Conservation (phyloP, 73 alveolate genomes). For the Paraurostyla sp. region DNA sequence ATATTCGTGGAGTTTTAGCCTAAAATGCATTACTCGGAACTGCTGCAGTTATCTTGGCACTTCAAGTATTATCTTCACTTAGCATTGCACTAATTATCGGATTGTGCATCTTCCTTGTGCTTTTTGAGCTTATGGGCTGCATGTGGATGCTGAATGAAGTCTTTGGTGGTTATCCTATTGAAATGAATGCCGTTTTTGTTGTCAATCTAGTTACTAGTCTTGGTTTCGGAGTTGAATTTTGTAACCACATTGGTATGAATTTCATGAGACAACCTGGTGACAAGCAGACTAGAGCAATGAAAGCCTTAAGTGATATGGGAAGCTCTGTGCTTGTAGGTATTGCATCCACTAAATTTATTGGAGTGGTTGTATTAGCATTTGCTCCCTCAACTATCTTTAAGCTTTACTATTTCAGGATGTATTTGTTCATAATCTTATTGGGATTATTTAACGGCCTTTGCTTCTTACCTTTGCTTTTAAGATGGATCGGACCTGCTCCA, state of each 20-base stretch:
- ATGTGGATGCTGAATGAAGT: conserved; percentile 84
- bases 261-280: conserved; percentile 86
- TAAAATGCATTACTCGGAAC: conserved; percentile 88
- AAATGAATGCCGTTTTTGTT: conserved; percentile 96
- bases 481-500: conserved; percentile 75
- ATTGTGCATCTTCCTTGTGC: conserved; percentile 83
- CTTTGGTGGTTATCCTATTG: conserved; percentile 87
- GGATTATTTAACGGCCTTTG: conserved; percentile 93
- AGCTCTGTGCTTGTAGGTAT: conserved; percentile 93
- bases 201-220: conserved; percentile 91
- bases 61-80: conserved; percentile 83
- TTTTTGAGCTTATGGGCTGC: conserved; percentile 91
- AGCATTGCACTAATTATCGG: conserved; percentile 88
- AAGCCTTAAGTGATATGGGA: conserved; percentile 91
- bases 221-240: conserved; percentile 96
- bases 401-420: conserved; percentile 96
- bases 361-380: conserved; percentile 93
- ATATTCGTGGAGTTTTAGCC: conserved; percentile 92
- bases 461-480: conserved; percentile 80
- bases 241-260: conserved; percentile 91
- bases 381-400: conserved; percentile 92
- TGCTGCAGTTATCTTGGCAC: conserved; percentile 92
- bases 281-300: conserved; percentile 87
- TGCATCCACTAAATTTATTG: conserved; percentile 93
- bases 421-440: conserved; percentile 84